Conservation (phyloP, 257 asterid genomes). For the Fraxinus americana region DNA sequence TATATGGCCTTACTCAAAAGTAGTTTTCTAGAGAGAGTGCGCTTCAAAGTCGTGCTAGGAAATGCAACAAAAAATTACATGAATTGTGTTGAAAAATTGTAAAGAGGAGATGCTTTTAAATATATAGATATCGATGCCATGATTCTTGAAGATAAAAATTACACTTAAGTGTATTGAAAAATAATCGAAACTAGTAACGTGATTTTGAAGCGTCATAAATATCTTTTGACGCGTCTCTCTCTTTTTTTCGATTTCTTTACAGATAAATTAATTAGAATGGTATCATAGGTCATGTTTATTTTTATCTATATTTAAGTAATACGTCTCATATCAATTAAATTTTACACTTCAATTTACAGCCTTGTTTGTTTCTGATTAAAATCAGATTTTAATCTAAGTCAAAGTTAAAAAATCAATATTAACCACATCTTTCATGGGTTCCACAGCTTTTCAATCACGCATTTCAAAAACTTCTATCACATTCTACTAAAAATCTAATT, state of each 20-base stretch:
- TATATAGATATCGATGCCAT: constrained; percentile 15
- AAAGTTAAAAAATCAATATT: too few species aligned
- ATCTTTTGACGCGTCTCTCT: constrained; percentile 14
- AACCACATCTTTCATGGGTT: neutral
- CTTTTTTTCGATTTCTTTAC: constrained; percentile 1
- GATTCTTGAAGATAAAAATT: constrained; percentile 50
- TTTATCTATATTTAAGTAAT: neutral
- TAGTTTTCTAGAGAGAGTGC: neutral
- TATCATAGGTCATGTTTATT: too few species aligned
- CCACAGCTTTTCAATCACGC: too few species aligned
- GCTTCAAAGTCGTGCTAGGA: too few species aligned
- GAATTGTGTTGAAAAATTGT: constrained; percentile 26
- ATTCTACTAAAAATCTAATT: too few species aligned
- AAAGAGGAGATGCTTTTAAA: neutral
- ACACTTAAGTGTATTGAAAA: constrained; percentile 27
- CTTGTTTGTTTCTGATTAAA: too few species aligned
- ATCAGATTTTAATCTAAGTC: too few species aligned
- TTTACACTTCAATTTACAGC: neutral
- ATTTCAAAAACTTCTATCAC: too few species aligned
- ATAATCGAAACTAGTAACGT: constrained; percentile 10
- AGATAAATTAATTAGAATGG: too few species aligned
- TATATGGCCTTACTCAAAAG: too few species aligned
- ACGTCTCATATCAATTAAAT: neutral
- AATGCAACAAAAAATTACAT: constrained; percentile 12
- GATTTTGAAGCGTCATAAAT: neutral